Conservation (phyloP, 257 asterid genomes). For the Nicotiana tabacum region DNA sequence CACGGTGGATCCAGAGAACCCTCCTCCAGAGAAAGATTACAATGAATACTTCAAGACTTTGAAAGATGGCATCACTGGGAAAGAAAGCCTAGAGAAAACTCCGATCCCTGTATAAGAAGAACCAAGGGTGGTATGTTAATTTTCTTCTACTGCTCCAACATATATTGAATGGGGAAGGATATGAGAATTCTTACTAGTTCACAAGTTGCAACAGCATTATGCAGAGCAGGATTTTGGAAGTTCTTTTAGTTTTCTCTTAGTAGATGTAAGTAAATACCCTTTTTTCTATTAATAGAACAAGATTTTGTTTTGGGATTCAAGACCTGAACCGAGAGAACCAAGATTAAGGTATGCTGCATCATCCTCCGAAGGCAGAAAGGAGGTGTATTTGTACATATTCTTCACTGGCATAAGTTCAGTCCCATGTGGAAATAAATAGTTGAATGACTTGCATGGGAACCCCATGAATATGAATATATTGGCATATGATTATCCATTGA, state of each 20-base stretch:
- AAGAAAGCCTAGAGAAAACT: constrained; percentile 73
- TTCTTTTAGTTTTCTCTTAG: neutral
- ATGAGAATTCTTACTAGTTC: neutral
- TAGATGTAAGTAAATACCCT: neutral
- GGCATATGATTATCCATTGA: neutral
- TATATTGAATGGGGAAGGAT: neutral
- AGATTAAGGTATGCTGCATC: neutral
- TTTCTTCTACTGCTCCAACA: neutral
- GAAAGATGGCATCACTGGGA: constrained; percentile 89
- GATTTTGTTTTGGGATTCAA: neutral
- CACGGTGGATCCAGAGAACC: constrained; percentile 91
- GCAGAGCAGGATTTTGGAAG: neutral
- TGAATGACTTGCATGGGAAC: neutral
- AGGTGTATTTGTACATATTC: neutral
- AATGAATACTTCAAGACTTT: constrained; percentile 57
- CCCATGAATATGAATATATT: neutral
- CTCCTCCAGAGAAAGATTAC: constrained; percentile 90
- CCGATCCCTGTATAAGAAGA: constrained; percentile 47
- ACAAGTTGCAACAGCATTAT: neutral
- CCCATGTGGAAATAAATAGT: neutral
- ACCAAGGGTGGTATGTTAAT: constrained; percentile 22
- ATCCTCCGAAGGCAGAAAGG: neutral
- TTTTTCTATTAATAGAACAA: neutral
- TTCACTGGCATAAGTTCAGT: neutral
- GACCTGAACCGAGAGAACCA: neutral